Percentiles rank a stretch among this genome's conserved stretches.
phyloP scores from a whole-genome alignment of 305 asterid species.

The Withania somnifera region DNA sequence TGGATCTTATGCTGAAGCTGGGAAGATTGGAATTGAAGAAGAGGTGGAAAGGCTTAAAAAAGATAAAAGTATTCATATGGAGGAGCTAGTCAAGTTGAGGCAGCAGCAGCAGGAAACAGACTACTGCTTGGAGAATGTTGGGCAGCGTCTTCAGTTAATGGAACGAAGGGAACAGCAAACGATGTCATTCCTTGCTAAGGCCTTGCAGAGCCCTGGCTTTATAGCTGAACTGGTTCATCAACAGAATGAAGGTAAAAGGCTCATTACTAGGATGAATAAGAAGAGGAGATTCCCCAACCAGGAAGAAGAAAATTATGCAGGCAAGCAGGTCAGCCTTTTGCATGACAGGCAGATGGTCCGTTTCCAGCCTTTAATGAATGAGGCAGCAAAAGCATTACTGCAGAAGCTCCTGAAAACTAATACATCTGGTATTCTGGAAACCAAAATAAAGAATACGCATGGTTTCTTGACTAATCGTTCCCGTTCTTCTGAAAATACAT shows the following conservation, averaged over 20 bases:
- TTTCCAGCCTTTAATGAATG: slow-evolving; percentile 67
- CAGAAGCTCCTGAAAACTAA: slow-evolving; percentile 49
- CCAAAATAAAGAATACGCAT: slow-evolving; percentile 27
- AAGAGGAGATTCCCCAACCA: slow-evolving; percentile 64
- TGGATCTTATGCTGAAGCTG: slow-evolving; percentile 48
- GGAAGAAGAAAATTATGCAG: slow-evolving; percentile 39
- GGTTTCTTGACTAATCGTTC: slow-evolving; percentile 45
- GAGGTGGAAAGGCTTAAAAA: slow-evolving; percentile 55
- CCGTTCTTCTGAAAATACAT: slow-evolving; percentile 24
- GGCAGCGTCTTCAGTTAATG: slow-evolving; percentile 64
- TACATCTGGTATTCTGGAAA: slow-evolving; percentile 37
- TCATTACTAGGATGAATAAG: slow-evolving; percentile 47
- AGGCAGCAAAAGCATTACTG: slow-evolving; percentile 68
- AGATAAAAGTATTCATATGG: slow-evolving; percentile 57
- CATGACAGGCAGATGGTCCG: slow-evolving; percentile 54
- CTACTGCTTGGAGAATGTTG: slow-evolving; percentile 47
- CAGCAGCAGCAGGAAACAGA: slow-evolving; percentile 66
- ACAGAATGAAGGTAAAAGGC: slow-evolving; percentile 33
- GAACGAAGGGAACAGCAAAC: slow-evolving; percentile 61
- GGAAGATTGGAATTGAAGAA: slow-evolving; percentile 48
- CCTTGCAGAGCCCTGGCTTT: slow-evolving; percentile 63
- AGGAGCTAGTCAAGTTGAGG: slow-evolving; percentile 59
- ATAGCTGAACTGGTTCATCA: slow-evolving; percentile 53
- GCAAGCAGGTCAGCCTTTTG: slow-evolving; percentile 25
- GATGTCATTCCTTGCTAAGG: slow-evolving; percentile 68